A percentile compares a stretch with the other conserved stretches of the same genome.
These are phyloP conservation scores for Borealophlyctis nickersoniae DNA, from an alignment of 192 early-diverging fungal species.

Conservation along the genomic window DNA sequence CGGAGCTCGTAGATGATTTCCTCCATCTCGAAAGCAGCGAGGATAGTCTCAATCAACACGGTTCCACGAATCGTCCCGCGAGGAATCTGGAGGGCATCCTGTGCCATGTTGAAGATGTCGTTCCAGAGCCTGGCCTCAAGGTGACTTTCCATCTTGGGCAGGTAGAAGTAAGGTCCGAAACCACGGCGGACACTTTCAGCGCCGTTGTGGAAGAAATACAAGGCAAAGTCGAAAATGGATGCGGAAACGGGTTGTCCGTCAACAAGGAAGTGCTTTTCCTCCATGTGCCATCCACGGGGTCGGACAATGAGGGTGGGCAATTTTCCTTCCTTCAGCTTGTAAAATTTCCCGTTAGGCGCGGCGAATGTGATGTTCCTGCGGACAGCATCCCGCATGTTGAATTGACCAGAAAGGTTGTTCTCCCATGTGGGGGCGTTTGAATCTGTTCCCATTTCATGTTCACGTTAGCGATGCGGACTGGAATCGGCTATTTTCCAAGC, in stretches of 20 bases:
- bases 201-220: conserved; percentile 99
- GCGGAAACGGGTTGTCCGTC: conserved; percentile 90
- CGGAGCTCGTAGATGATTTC: conserved; percentile 99
- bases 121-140: conserved; percentile 98
- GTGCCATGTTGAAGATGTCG: conserved; percentile 92
- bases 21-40: conserved; percentile 98
- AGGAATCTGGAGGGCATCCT: conserved; percentile 84
- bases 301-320: conserved; percentile 88
- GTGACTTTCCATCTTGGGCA: conserved; percentile 98
- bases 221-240: conserved; percentile 97
- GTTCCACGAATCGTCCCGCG: conserved; percentile 96
- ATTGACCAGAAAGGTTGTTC: conserved; percentile 83
- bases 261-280: conserved; percentile 90
- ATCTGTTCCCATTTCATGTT: conserved; percentile 50
- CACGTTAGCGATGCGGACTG: too few relatives aligned
- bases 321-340: conserved; percentile 87
- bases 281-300: conserved; percentile 98
- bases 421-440: conserved; percentile 98
- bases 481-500: too few relatives aligned
- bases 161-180: conserved; percentile 96
- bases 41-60: conserved; percentile 95
- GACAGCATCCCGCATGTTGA: conserved; percentile 93
- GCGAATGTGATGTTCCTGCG: conserved; percentile 81
- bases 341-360: conserved; percentile 89
- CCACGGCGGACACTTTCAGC: conserved; percentile 75